A percentile compares a stretch with the other conserved stretches of the same genome.
Conservation (phyloP, 2,329 filamentous ascomycete species). For the Nectriaceae sp. region DNA sequence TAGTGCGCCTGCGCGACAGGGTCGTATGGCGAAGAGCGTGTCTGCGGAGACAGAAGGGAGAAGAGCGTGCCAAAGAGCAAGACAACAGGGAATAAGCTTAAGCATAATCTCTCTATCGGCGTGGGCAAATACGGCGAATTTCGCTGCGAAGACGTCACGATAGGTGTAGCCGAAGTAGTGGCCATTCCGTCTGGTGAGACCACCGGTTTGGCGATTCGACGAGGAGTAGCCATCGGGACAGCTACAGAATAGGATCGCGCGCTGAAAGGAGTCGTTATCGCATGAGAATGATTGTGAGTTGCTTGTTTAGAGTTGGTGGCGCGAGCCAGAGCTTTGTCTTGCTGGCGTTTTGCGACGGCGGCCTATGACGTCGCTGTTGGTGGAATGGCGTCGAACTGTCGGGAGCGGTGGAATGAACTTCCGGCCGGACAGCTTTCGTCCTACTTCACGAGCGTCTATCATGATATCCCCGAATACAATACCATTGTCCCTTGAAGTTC, state of each 20-base stretch:
- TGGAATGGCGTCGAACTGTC: conserved; percentile 3
- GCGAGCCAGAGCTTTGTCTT: neutral
- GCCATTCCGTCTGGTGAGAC: conserved; percentile 12
- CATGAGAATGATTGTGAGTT: neutral
- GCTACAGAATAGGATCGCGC: neutral
- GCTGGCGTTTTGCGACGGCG: conserved; percentile 15
- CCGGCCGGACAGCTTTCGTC: too few relatives aligned
- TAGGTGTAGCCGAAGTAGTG: conserved; percentile 13
- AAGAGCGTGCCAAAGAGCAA: conserved; percentile 82
- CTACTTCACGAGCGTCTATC: too few relatives aligned
- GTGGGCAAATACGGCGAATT: conserved; percentile 68
- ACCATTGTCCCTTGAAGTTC: too few relatives aligned
- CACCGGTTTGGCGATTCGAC: conserved; percentile 24
- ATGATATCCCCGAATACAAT: too few relatives aligned
- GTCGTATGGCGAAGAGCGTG: conserved; percentile 65
- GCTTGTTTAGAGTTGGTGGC: neutral
- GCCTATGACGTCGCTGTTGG: conserved; percentile 28
- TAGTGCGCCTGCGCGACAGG: conserved; percentile 63
- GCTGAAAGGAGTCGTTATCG: conserved; percentile 1
- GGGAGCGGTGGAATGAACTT: conserved; percentile 16
- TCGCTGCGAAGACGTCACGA: conserved; percentile 32
- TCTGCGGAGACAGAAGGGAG: conserved; percentile 73
- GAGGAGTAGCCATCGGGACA: conserved; percentile 29
- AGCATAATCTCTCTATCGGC: conserved; percentile 62
- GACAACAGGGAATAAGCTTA: conserved; percentile 74